Evolutionary conservation across 2,329 filamentous ascomycete genomes (phyloP).

Genomic region (Sordariomycetes sp.): DNA sequence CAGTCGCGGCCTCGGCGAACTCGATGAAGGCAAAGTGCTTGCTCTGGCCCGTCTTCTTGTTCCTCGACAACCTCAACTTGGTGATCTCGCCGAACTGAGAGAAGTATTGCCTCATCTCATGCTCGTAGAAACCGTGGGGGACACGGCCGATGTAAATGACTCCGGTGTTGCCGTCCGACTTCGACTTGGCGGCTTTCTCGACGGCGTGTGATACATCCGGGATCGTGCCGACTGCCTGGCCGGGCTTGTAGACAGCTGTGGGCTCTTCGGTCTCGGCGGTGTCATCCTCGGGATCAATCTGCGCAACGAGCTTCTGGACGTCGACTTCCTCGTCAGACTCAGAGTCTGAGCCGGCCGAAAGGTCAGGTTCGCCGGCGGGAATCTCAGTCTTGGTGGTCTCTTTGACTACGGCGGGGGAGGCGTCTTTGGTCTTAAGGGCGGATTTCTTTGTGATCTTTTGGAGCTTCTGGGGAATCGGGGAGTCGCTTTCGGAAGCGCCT

Average conservation of each 20-base stretch:
- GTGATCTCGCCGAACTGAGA: constrained; percentile 82
- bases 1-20: constrained; percentile 68
- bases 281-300: constrained; percentile 35
- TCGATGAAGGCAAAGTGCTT: constrained; percentile 96
- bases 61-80: constrained; percentile 74
- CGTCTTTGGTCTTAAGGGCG: constrained; percentile 12
- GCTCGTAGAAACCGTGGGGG: constrained; percentile 91
- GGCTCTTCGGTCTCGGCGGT: constrained; percentile 24
- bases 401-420: constrained; percentile 16
- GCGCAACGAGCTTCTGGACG: constrained; percentile 31
- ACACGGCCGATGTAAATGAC: constrained; percentile 87
- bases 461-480: constrained; percentile 25
- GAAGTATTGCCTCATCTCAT: constrained; percentile 91
- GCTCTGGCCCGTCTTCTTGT: constrained; percentile 81
- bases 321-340: constrained; percentile 30
- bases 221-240: constrained; percentile 40
- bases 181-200: constrained; percentile 29
- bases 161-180: constrained; percentile 30
- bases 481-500: constrained; percentile 22
- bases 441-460: constrained; percentile 25
- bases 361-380: constrained; percentile 12
- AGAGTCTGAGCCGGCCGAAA: constrained; percentile 18
- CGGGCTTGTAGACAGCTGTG: constrained; percentile 30
- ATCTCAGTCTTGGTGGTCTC: constrained; percentile 15
- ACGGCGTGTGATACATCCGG: constrained; percentile 37